Evolutionary conservation across 306 rosid species (phyloP).

Genomic region (Fagus sylvatica): DNA sequence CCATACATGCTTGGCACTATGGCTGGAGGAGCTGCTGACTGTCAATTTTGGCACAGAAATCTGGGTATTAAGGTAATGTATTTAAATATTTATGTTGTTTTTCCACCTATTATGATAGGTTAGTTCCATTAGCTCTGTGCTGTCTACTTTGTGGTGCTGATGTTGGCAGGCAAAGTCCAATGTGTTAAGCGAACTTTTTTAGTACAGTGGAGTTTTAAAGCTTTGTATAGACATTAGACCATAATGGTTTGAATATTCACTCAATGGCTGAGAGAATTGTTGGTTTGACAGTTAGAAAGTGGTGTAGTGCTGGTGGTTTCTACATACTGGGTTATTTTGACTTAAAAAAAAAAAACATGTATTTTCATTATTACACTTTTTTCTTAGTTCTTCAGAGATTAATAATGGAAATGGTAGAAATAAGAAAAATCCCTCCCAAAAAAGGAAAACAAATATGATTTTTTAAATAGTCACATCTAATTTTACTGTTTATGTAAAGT

Average conservation of each 20-base stretch:
- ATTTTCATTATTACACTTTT: neutral
- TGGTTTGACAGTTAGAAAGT: neutral
- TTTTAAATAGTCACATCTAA: neutral
- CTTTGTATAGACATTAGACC: neutral
- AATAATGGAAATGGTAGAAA: neutral
- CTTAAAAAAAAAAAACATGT: neutral
- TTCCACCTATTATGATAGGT: no score
- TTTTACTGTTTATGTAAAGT: neutral
- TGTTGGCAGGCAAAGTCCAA: neutral
- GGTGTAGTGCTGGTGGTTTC: neutral
- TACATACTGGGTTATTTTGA: neutral
- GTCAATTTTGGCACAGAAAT: slow-evolving; percentile 70
- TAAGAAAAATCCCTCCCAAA: neutral
- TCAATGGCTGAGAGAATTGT: neutral
- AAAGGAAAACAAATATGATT: neutral
- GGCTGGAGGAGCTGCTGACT: slow-evolving; percentile 75
- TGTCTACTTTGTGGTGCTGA: neutral
- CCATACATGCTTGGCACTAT: slow-evolving; percentile 66
- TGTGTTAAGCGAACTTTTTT: neutral
- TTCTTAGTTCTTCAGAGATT: neutral
- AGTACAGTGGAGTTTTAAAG: neutral
- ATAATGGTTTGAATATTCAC: neutral
- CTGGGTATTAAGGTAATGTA: slow-evolving; percentile 42
- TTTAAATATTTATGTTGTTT: neutral
- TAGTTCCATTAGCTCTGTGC: neutral